Percentiles rank a stretch among this genome's conserved stretches.
Conservation (phyloP, 768 basidiomycete species). For the Tricholoma sp. region DNA sequence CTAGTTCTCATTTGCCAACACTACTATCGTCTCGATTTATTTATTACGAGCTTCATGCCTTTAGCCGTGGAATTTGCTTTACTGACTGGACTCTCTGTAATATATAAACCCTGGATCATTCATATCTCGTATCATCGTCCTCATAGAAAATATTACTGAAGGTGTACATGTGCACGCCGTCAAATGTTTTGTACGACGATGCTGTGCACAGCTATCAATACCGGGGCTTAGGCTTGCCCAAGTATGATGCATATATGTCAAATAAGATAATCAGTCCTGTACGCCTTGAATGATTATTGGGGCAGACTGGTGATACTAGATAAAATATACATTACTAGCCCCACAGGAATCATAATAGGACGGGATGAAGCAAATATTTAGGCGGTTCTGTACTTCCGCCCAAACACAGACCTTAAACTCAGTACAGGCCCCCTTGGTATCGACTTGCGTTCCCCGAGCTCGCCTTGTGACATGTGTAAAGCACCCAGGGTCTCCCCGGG, state of each 20-base stretch:
- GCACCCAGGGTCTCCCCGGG: slow-evolving; percentile 56
- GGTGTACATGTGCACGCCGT: no score
- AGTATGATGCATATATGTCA: no score
- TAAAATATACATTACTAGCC: no score
- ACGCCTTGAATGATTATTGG: no score
- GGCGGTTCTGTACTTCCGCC: slow-evolving; percentile 23
- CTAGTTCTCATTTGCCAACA: background rate
- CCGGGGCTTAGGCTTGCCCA: no score
- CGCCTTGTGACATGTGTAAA: slow-evolving; percentile 50
- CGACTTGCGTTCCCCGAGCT: slow-evolving; percentile 30
- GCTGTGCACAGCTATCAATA: no score
- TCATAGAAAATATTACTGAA: background rate
- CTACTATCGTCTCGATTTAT: background rate
- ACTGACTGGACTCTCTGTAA: background rate
- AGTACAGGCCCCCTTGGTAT: slow-evolving; percentile 19
- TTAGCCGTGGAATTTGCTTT: background rate
- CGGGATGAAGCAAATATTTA: slow-evolving; percentile 1
- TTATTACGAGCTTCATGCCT: background rate
- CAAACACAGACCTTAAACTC: slow-evolving; percentile 28
- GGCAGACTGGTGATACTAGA: no score
- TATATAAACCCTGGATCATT: background rate
- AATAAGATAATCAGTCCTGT: no score
- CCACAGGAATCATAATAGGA: no score
- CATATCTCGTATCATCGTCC: background rate
- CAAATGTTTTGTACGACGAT: no score